Base-by-base conservation (phyloP, 2,329 filamentous ascomycete species). In the Dactylella cylindrospora region DNA sequence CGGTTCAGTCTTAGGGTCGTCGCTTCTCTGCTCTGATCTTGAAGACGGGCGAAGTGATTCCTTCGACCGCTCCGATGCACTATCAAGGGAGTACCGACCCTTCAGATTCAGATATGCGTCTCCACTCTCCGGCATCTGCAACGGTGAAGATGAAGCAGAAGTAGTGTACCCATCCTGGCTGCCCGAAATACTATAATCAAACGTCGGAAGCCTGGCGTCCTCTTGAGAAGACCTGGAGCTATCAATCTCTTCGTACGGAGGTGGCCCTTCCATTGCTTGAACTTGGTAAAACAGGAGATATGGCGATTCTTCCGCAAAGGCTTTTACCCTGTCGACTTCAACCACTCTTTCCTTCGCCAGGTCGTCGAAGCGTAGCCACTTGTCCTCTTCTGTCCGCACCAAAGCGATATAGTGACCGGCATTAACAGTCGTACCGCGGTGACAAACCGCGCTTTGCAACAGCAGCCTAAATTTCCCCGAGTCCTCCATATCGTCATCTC, bases 201-300 rank as follows among this genome's bases (percentile, higher is more conserved):
- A 64, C 9, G 59, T 64, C 19, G 59, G 59, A 13, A 64, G 13
- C 17, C 59, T 40, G 9, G 45, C 50, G 13, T 55, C 51, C 28
- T 64, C 59, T 20, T 54, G 51, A 19, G 59, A 64, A 35, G 59
- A 64, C 23, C 59, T 50, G 5, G 36, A 39, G 22, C 51, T 64
- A 36, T 64, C 59, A 39, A 54, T 47, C 8, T 64, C 59, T 33
- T 64, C 49, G 25, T 54, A 54, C 4, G 50, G 49, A 5, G 59
- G 49, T 2, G 49, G 50, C 8, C 59, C 86, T 23, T 88, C 82
- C 69, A 94, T 89, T 0, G 91, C 90, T 23, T 94, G 81, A 32
- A 97, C 88, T 72, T 96, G 91, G 70, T 96, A 98, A 73, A 97
- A 97, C 0, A 98, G 77, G 5, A 97, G 79, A 71, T 97, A 97